Evolutionary conservation across 495 filamentous ascomycete genomes (phyloP).

Genomic region (Xylaria telfairii): DNA sequence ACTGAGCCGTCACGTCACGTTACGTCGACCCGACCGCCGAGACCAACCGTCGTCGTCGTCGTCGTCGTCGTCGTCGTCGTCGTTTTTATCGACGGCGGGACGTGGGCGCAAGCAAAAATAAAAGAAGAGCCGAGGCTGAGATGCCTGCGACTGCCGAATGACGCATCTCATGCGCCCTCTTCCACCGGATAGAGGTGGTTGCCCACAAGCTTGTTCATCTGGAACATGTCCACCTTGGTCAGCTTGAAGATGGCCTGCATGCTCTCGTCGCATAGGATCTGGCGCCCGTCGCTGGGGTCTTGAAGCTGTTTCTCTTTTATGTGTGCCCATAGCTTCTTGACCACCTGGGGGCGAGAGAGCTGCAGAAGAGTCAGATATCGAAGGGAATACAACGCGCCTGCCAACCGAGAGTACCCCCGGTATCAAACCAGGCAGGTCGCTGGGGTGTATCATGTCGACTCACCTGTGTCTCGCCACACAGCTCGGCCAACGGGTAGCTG

Average conservation of each 20-base stretch:
- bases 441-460: conserved; percentile 24
- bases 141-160: neutral
- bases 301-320: conserved; percentile 87
- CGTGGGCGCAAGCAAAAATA: neutral
- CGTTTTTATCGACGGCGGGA: neutral
- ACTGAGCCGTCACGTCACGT: neutral
- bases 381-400: too few species aligned
- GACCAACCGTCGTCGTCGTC: conserved; percentile 10
- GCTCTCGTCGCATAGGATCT: conserved; percentile 89
- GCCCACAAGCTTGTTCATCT: conserved; percentile 78
- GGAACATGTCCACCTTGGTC: conserved; percentile 95
- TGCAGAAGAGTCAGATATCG: conserved; percentile 41
- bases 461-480: conserved; percentile 68
- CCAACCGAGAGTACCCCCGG: too few species aligned
- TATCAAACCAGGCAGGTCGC: neutral
- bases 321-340: conserved; percentile 94
- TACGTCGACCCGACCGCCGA: neutral
- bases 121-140: conserved; percentile 4
- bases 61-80: too few species aligned
- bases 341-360: conserved; percentile 91
- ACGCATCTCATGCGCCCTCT: conserved; percentile 38
- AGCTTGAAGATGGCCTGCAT: conserved; percentile 90
- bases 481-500: conserved; percentile 52
- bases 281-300: conserved; percentile 86
- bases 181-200: conserved; percentile 63